phyloP scores from a whole-genome alignment of 768 basidiomycete genomes.

The Leccinum subgranulosum region DNA sequence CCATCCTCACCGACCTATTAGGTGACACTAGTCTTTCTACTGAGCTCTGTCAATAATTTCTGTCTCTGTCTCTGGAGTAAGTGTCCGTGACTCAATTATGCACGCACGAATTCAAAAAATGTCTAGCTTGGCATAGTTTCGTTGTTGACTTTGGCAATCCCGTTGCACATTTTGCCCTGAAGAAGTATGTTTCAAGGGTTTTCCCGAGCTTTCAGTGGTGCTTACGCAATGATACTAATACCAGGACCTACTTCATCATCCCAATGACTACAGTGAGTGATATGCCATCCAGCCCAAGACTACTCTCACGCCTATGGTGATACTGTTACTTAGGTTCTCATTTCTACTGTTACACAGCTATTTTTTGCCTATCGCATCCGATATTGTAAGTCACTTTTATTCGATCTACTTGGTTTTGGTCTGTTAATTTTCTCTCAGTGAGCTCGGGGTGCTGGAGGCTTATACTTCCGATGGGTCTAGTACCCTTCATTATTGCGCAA shows the following conservation, averaged over 20 bases:
- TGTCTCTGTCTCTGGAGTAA: neutral
- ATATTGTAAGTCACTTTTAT: neutral
- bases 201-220: neutral
- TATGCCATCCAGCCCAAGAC: too few species aligned
- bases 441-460: neutral
- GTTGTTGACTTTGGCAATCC: neutral
- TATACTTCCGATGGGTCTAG: neutral
- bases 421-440: neutral
- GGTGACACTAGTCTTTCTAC: neutral
- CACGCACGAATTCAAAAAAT: neutral
- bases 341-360: neutral
- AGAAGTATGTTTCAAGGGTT: neutral
- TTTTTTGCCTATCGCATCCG: neutral
- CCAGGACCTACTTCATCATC: neutral
- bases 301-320: neutral
- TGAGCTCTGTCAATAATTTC: neutral
- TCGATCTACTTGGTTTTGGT: neutral
- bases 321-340: neutral
- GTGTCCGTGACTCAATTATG: neutral
- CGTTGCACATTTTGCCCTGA: neutral
- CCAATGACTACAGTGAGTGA: neutral
- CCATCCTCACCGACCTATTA: neutral
- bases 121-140: neutral
- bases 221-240: neutral
- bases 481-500: neutral